Conservation (phyloP, 116 monocot species). For the Zostera marina region DNA sequence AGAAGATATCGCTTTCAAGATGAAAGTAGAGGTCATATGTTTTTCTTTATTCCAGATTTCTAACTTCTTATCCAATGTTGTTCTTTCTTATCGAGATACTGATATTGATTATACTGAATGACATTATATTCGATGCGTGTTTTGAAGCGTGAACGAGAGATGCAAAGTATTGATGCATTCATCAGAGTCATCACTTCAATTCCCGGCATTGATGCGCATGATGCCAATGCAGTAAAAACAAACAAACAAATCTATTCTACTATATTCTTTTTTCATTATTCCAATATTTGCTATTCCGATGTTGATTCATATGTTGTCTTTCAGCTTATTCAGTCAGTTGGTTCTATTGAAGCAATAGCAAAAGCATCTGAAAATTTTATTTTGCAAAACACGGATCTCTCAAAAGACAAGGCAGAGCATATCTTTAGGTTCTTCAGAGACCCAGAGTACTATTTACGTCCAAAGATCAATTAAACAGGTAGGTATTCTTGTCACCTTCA, state of each 20-base stretch:
- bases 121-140: conserved; percentile 4
- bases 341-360: conserved; percentile 83
- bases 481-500: neutral
- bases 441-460: conserved; percentile 52
- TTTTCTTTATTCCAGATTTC: neutral
- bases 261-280: no score
- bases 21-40: conserved; percentile 60
- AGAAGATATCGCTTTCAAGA: conserved; percentile 50
- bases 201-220: conserved; percentile 81
- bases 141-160: conserved; percentile 45
- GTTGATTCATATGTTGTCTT: neutral
- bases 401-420: conserved; percentile 69
- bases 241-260: no score
- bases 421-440: conserved; percentile 79
- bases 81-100: neutral
- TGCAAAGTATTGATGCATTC: conserved; percentile 54
- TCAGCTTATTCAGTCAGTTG: conserved; percentile 72
- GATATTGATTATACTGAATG: neutral
- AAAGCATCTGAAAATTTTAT: conserved; percentile 60
- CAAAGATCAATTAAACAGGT: conserved; percentile 42
- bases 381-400: conserved; percentile 85
- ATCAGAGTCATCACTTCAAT: conserved; percentile 63
- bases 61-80: neutral
- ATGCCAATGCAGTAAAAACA: conserved; percentile 71
- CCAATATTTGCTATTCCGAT: neutral